These are phyloP conservation scores for Aspergillus niger DNA, from an alignment of 2,329 filamentous ascomycete genomes.

Conservation along the genomic window DNA sequence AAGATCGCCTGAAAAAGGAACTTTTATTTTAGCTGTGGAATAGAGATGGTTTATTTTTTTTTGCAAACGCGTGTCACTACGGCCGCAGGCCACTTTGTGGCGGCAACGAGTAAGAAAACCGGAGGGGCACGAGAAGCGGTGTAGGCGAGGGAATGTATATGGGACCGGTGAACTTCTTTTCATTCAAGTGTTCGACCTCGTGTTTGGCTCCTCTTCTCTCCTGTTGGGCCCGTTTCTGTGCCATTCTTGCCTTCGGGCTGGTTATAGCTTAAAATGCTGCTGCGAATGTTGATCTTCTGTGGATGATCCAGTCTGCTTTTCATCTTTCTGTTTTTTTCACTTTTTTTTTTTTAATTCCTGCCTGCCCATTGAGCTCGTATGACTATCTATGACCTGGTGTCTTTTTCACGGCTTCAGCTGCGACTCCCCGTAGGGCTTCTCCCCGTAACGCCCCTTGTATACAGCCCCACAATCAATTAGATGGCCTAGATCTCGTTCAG, in stretches of 20 bases:
- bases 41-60: conserved; percentile 39
- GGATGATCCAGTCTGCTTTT: conserved; percentile 4
- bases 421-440: not conserved
- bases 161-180: conserved; percentile 23
- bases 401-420: not conserved
- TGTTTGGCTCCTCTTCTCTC: conserved; percentile 29
- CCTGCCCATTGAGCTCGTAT: not conserved
- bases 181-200: conserved; percentile 27
- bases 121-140: conserved; percentile 18
- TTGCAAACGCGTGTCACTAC: conserved; percentile 25
- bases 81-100: conserved; percentile 20
- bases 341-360: too few species aligned
- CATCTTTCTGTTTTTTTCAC: too few species aligned
- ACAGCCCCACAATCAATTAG: not conserved
- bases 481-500: not conserved
- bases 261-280: conserved; percentile 11
- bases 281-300: conserved; percentile 14
- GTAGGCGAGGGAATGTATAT: conserved; percentile 24
- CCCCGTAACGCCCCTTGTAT: too few species aligned
- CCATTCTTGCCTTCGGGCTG: conserved; percentile 21
- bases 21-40: conserved; percentile 42
- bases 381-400: conserved; percentile 6
- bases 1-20: conserved; percentile 45
- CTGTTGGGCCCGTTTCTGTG: conserved; percentile 21
- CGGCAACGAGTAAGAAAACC: conserved; percentile 20